These are phyloP conservation scores for Auxenochlorella pyrenoidosa DNA, from an alignment of 139 green algal genomes.

Conservation along the genomic window DNA sequence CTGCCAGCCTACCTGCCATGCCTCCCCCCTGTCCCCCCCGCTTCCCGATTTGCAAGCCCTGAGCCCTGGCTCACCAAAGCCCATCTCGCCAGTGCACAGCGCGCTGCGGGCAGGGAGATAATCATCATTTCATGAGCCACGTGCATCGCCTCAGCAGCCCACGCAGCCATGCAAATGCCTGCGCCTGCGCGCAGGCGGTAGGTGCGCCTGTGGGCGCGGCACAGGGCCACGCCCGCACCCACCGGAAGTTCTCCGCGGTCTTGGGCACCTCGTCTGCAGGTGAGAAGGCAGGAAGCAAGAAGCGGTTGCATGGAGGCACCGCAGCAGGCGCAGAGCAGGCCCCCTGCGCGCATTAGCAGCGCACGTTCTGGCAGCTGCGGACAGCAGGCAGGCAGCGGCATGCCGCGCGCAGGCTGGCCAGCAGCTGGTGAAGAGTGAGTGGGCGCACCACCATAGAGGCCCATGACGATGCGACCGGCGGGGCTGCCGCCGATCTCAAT, in stretches of 20 bases:
- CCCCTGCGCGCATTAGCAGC: neutral
- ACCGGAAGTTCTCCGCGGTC: conserved; percentile 92
- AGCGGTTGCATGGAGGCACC: neutral
- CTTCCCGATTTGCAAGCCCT: no score
- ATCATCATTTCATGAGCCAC: no score
- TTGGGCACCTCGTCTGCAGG: conserved; percentile 76
- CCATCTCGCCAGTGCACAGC: conserved; percentile 84
- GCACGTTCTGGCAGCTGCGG: neutral
- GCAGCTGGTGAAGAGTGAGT: no score
- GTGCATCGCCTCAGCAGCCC: no score
- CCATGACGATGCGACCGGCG: conserved; percentile 88
- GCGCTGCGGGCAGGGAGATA: conserved; percentile 15
- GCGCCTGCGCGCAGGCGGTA: no score
- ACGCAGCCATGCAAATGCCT: no score
- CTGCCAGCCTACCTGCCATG: no score
- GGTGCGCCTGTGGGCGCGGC: no score
- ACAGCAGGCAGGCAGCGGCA: neutral
- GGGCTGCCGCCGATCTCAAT: conserved; percentile 58
- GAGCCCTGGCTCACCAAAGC: no score
- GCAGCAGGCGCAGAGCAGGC: neutral
- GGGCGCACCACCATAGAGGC: conserved; percentile 77
- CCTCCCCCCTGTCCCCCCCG: no score
- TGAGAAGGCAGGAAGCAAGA: neutral
- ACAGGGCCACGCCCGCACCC: neutral
- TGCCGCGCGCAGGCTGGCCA: neutral